Evolutionary conservation across 2,329 filamentous ascomycete genomes (phyloP).

Genomic region (Didymellaceae sp.): DNA sequence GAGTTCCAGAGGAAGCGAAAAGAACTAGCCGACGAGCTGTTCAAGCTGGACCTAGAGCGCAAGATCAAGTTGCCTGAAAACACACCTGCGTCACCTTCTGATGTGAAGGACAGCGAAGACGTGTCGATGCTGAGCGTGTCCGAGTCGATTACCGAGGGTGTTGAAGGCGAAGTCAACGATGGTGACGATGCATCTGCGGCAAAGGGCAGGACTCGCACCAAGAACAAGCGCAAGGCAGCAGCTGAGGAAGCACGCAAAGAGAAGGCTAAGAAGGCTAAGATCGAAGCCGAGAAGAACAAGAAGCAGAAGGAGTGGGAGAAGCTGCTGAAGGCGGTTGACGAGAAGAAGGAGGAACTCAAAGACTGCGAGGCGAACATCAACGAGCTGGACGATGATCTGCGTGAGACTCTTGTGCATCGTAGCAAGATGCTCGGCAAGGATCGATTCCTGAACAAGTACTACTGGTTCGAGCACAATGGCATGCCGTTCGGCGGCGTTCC

Average conservation of each 20-base stretch:
- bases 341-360: conserved; percentile 80
- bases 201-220: conserved; percentile 65
- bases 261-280: conserved; percentile 70
- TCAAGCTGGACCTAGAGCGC: conserved; percentile 72
- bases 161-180: conserved; percentile 75
- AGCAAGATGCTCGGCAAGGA: conserved; percentile 91
- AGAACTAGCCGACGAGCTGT: conserved; percentile 70
- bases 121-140: conserved; percentile 59
- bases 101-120: conserved; percentile 60
- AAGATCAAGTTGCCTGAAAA: conserved; percentile 78
- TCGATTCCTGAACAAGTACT: conserved; percentile 97
- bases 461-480: conserved; percentile 98
- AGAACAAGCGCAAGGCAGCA: conserved; percentile 78
- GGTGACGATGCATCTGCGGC: conserved; percentile 57
- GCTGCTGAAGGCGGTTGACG: conserved; percentile 85
- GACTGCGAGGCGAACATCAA: conserved; percentile 86
- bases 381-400: conserved; percentile 86
- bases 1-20: conserved; percentile 83
- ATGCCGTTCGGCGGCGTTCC: conserved; percentile 95
- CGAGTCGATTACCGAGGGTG: conserved; percentile 69
- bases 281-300: conserved; percentile 65
- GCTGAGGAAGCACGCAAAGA: conserved; percentile 63
- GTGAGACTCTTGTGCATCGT: conserved; percentile 90
- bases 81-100: conserved; percentile 65
- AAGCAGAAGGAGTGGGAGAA: conserved; percentile 90